Base-by-base conservation (phyloP, 177 flowering plant genomes). In the Viscum album region DNA sequence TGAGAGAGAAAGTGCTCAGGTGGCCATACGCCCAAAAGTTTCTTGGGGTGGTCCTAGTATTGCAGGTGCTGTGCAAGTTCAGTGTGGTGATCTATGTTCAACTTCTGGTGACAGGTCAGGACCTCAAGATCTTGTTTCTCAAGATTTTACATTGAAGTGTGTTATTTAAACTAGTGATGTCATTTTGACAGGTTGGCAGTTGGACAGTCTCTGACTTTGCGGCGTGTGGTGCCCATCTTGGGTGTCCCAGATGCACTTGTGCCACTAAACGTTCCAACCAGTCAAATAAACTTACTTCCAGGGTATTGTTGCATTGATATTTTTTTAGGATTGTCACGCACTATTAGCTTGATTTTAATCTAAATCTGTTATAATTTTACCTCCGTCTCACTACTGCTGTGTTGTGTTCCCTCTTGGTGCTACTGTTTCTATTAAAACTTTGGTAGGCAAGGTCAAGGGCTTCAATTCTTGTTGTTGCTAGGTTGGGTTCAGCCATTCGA, bases 221-320 rank as follows among this genome's bases (percentile, higher is more conserved):
- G 97, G 62, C 88, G 78, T 52, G 98, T 94, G 76, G 92, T 87
- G 68, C 89, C 97, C 26, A 76, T 94, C 61, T 83, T 94, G 76
- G 97, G 95, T 77, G 92, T 94, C 66, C 98, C 97, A 56, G 98
- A 94, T 89, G 98, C 97, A 75, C 96, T 94, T 77, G 97, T 89
- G 41, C 96, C 97, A 28, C 87, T 94, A 76, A 87, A 89, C 74
- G 74, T 83, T 69, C 98, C 98, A 71, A 75, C 75, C 76, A 75
- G 80, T 75, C 95, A 83, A 76, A 73, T 94, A 58, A 83, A 66
- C 77, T 73, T 94, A 68, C 70, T 76, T 75, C 92, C 97, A 71
- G 97, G 97, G 98, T 94, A 89, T 64, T 72, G 61, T 69, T 69
- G 65, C 52, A 31, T 76, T 31, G 39, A 68, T 75, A 36, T 66